Evolutionary conservation across 2,329 filamentous ascomycete genomes (phyloP).

Genomic region (Curvularia lunata): DNA sequence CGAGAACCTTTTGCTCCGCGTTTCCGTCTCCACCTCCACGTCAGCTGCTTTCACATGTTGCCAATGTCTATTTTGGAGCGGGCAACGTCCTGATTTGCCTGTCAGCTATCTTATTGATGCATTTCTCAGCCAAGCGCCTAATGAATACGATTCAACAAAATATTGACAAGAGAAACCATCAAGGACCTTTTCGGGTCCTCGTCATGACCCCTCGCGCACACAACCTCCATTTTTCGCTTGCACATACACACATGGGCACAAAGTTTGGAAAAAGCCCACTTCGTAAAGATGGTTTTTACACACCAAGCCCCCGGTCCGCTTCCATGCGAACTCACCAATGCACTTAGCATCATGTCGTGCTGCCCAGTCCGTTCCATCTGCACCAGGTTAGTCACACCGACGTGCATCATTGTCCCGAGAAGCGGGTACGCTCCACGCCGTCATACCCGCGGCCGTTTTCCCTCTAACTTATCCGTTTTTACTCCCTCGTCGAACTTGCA

Average conservation of each 20-base stretch:
- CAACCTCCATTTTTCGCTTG: not conserved
- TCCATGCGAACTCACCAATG: constrained; percentile 12
- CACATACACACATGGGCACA: not conserved
- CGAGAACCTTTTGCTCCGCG: constrained; percentile 27
- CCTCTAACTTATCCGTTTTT: constrained; percentile 13
- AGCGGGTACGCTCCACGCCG: constrained; percentile 34
- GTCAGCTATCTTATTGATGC: not conserved
- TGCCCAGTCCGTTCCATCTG: constrained; percentile 42
- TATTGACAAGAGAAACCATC: not conserved
- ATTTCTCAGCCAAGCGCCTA: constrained; percentile 12
- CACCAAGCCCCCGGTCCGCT: constrained; percentile 10
- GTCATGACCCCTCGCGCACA: not conserved
- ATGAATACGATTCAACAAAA: constrained; percentile 13
- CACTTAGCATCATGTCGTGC: constrained; percentile 38
- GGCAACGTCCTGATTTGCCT: constrained; percentile 14
- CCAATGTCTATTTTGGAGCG: constrained; percentile 9
- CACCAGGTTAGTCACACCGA: constrained; percentile 28
- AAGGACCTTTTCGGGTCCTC: not conserved
- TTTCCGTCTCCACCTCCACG: constrained; percentile 25
- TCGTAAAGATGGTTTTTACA: constrained; percentile 3
- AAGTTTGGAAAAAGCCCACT: constrained; percentile 1
- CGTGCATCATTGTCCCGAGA: constrained; percentile 26
- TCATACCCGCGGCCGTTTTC: constrained; percentile 34
- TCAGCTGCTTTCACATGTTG: constrained; percentile 26
- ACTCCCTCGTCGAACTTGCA: constrained; percentile 7